Percentiles rank a stretch among this genome's conserved stretches.
Evolutionary conservation across 805 yeast genomes (phyloP).

Genomic region (Pichia gijzeniarum): DNA sequence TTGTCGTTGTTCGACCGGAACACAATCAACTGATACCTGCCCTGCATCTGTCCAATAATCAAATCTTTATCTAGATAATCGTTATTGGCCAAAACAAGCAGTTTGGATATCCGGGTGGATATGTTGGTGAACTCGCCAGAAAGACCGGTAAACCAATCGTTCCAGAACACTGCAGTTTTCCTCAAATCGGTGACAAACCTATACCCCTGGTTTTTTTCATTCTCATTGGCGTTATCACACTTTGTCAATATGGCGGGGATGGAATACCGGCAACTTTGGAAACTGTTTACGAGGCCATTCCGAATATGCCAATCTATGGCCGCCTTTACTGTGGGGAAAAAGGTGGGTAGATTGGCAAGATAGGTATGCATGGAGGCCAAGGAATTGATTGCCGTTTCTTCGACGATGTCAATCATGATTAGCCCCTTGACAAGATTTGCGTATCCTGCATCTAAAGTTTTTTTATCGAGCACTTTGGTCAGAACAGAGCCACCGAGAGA

Average conservation of each 20-base stretch:
- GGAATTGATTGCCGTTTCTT: conserved; percentile 79
- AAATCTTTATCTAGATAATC: conserved; percentile 80
- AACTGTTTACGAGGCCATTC: conserved; percentile 46
- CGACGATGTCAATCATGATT: conserved; percentile 84
- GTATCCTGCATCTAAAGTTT: conserved; percentile 13
- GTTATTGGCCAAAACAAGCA: conserved; percentile 80
- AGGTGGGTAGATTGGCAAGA: conserved; percentile 55
- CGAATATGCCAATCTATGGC: conserved; percentile 84
- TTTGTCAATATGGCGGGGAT: conserved; percentile 58
- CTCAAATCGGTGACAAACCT: conserved; percentile 63
- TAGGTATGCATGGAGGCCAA: conserved; percentile 62
- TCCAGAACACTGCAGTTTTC: conserved; percentile 67
- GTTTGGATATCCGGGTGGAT: conserved; percentile 45
- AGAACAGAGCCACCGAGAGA: conserved; percentile 89
- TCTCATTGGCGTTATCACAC: conserved; percentile 10
- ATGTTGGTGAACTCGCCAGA: conserved; percentile 42
- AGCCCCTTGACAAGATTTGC: conserved; percentile 50
- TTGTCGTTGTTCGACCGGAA: conserved; percentile 36
- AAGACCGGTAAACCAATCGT: conserved; percentile 70
- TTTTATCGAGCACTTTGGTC: conserved; percentile 40
- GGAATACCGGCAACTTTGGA: conserved; percentile 63
- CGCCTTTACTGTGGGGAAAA: conserved; percentile 43
- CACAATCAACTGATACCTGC: conserved; percentile 83
- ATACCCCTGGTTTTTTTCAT: no score
- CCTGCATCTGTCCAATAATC: conserved; percentile 98